Percentiles rank a stretch among this genome's conserved stretches.
phyloP scores from a whole-genome alignment of 1,284 basidiomycete species.

The Tylopilus sp. region DNA sequence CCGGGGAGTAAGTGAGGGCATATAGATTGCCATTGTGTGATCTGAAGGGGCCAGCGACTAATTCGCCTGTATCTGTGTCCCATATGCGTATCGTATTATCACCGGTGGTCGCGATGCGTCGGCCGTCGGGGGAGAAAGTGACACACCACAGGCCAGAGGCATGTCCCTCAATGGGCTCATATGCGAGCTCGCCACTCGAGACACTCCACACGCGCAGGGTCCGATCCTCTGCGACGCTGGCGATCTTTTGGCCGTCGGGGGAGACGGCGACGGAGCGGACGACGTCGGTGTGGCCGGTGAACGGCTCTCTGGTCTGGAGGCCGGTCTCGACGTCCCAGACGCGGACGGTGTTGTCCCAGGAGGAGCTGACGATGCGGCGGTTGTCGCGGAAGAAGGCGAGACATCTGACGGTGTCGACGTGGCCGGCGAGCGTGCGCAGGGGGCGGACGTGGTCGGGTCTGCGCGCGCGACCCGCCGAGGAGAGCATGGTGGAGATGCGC shows the following conservation, averaged over 20 bases:
- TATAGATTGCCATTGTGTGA: constrained; percentile 35
- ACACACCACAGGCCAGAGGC: constrained; percentile 33
- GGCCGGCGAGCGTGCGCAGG: constrained; percentile 25
- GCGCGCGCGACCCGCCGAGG: constrained; percentile 24
- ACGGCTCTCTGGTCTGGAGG: constrained; percentile 11
- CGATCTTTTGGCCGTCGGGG: constrained; percentile 26
- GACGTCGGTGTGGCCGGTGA: constrained; percentile 32
- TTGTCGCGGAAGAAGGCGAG: constrained; percentile 34
- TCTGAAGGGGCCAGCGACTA: constrained; percentile 29
- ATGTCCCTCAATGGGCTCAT: constrained; percentile 31
- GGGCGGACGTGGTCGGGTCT: constrained; percentile 32
- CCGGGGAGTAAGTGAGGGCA: constrained; percentile 33
- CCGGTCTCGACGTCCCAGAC: constrained; percentile 31
- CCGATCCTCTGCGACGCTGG: constrained; percentile 31
- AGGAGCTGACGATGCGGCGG: constrained; percentile 30
- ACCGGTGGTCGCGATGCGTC: constrained; percentile 33
- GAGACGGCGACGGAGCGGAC: constrained; percentile 35
- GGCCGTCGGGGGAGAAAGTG: constrained; percentile 34
- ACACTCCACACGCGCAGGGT: constrained; percentile 33
- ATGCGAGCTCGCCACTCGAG: constrained; percentile 22
- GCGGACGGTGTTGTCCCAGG: constrained; percentile 31
- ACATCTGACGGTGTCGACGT: constrained; percentile 30
- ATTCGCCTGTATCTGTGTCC: constrained; percentile 30
- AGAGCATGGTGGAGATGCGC: constrained; percentile 16
- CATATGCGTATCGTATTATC: constrained; percentile 36